Conservation (phyloP, 2,329 filamentous ascomycete genomes). For the Neofusicoccum sp. region DNA sequence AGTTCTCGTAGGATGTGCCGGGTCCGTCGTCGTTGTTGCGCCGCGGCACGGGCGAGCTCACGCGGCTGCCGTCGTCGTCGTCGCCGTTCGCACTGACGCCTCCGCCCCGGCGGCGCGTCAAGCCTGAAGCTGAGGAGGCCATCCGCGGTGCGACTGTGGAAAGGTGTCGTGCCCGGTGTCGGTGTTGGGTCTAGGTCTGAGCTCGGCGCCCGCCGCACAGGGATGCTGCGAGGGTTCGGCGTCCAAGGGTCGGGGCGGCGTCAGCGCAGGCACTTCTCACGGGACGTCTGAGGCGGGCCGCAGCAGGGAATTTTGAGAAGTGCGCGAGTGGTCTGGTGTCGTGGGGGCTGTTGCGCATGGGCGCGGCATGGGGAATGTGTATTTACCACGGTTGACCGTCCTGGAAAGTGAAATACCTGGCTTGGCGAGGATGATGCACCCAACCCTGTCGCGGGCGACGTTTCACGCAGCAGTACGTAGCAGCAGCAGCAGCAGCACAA, state of each 20-base stretch:
- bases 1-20: slow-evolving; percentile 81
- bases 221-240: slow-evolving; percentile 18
- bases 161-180: slow-evolving; percentile 12
- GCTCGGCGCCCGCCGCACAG: slow-evolving; percentile 18
- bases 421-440: slow-evolving; percentile 14
- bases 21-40: slow-evolving; percentile 59
- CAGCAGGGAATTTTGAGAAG: background rate
- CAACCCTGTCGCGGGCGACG: slow-evolving; percentile 7
- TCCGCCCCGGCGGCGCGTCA: slow-evolving; percentile 67
- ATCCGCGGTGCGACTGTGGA: slow-evolving; percentile 41
- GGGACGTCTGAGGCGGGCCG: background rate
- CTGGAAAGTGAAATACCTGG: slow-evolving; percentile 12
- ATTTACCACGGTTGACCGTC: slow-evolving; percentile 1
- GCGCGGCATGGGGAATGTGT: slow-evolving; percentile 8
- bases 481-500: background rate
- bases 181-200: slow-evolving; percentile 18
- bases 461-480: slow-evolving; percentile 13
- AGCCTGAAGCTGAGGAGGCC: slow-evolving; percentile 69
- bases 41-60: slow-evolving; percentile 63
- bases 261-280: background rate
- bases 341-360: slow-evolving; percentile 6
- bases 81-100: slow-evolving; percentile 61
- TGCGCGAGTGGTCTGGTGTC: slow-evolving; percentile 2
- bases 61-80: slow-evolving; percentile 59
- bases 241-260: slow-evolving; percentile 9